Base-by-base conservation (phyloP, 2,329 filamentous ascomycete genomes). In the Diaporthe destruens region DNA sequence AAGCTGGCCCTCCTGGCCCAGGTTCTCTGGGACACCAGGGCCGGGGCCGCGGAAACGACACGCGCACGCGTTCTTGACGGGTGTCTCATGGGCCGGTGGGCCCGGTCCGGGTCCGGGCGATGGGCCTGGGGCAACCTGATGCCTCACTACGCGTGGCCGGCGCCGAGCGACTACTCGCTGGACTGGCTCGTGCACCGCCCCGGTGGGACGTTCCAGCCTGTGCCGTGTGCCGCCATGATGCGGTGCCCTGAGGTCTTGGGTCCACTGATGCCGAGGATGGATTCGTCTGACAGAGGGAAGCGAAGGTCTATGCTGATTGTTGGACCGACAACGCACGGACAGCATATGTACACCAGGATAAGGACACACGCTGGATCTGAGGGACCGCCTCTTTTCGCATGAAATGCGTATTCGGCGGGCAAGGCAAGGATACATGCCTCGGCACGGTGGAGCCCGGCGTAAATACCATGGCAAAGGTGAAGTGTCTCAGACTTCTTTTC, bases 31-130 rank as follows among this genome's bases (percentile, higher is more conserved):
- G 23, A 39, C 2, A 20, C 5, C 7, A 25, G 11, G 9, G 34
- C 61, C 55, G 47, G 61, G 32, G 3, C 44, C 2, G 29, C 9
- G 32, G 44, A 18, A 6, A 42, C 29, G 18, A 9, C 47, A 18
- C 47, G 36, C 44, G 16, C 29, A 16, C 16, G 42, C 18, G 25
- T 70, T 6, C 11, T 70, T 23, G 68, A 70, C 2, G 68, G 68
- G 4, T 70, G 68, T 18, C 68, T 70, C 16, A 54, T 54, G 68
- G 68, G 68, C 23, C 68, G 68, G 23, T 70, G 68, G 68, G 32
- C 29, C 47, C 44, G 34, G 29, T 29, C 29, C 29, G 29, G 29
- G 11, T 61, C 44, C 25, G 68, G 68, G 9, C 32, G 32, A 1
- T 70, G 44, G 34, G 55, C 59, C 18, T 70, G 68, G 68, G 68